Conservation (phyloP, 768 basidiomycete genomes). For the Russula lepida region DNA sequence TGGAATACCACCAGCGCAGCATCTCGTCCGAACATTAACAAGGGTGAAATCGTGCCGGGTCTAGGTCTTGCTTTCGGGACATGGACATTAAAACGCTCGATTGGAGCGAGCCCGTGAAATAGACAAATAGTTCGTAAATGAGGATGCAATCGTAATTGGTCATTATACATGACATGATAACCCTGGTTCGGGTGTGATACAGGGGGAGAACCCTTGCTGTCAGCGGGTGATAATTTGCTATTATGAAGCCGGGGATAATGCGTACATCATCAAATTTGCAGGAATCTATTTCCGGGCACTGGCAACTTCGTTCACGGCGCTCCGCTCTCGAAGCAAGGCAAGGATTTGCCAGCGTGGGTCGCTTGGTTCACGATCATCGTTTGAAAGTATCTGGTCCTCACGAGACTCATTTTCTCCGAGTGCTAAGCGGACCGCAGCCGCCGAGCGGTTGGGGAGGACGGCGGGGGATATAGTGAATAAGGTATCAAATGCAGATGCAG, state of each 20-base stretch:
- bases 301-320: conserved; percentile 50
- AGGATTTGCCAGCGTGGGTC: conserved; percentile 74
- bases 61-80: neutral
- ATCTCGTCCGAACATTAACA: too few relatives aligned
- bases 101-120: neutral
- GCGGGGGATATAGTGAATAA: conserved; percentile 71
- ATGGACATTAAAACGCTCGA: neutral
- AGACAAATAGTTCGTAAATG: neutral
- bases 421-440: conserved; percentile 64
- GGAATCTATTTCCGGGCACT: conserved; percentile 34
- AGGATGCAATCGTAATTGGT: neutral
- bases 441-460: conserved; percentile 70
- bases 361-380: conserved; percentile 44
- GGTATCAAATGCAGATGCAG: conserved; percentile 64
- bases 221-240: neutral
- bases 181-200: neutral
- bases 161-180: neutral
- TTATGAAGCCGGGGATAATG: neutral
- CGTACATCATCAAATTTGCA: neutral
- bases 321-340: conserved; percentile 64
- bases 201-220: neutral
- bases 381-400: conserved; percentile 50
- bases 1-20: too few relatives aligned
- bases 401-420: conserved; percentile 47
- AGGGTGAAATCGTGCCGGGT: too few relatives aligned